Percentiles rank a stretch among this genome's conserved stretches.
These are phyloP conservation scores for Plasmodium reichenowi DNA, from an alignment of 169 alveolate genomes.

Conservation along the genomic window DNA sequence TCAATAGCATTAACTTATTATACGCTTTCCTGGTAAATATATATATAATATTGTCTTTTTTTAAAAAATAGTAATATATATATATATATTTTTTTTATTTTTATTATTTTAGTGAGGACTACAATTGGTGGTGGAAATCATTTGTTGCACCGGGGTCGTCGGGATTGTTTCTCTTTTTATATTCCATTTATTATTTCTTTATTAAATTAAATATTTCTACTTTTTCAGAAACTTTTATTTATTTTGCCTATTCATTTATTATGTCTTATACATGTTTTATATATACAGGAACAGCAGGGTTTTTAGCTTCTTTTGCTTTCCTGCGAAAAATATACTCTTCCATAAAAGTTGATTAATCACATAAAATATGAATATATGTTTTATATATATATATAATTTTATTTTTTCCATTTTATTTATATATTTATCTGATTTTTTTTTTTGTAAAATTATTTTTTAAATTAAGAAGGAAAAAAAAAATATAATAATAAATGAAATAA, in stretches of 20 bases:
- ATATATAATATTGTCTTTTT: not conserved
- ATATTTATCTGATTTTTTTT: constrained; percentile 1
- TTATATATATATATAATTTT: not conserved
- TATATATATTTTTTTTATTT: not conserved
- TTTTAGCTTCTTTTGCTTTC: constrained; percentile 85
- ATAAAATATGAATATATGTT: not conserved
- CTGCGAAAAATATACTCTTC: constrained; percentile 85
- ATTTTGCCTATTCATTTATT: constrained; percentile 86
- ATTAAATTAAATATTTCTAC: constrained; percentile 78
- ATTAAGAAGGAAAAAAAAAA: not conserved
- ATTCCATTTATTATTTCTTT: constrained; percentile 83
- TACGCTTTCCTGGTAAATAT: constrained; percentile 77
- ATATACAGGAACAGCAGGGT: constrained; percentile 88
- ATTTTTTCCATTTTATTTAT: not conserved
- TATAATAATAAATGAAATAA: not conserved
- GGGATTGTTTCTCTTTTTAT: constrained; percentile 84
- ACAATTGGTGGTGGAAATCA: constrained; percentile 91
- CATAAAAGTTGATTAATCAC: constrained; percentile 81
- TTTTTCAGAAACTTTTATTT: constrained; percentile 85
- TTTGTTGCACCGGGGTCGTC: constrained; percentile 85
- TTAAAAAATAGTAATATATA: not conserved
- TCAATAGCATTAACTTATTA: constrained; percentile 80
- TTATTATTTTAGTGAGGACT: constrained; percentile 80
- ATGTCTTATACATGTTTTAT: constrained; percentile 84
- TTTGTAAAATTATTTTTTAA: not conserved